phyloP scores from a whole-genome alignment of 208 protist species.

The Trypanosoma boissoni region DNA sequence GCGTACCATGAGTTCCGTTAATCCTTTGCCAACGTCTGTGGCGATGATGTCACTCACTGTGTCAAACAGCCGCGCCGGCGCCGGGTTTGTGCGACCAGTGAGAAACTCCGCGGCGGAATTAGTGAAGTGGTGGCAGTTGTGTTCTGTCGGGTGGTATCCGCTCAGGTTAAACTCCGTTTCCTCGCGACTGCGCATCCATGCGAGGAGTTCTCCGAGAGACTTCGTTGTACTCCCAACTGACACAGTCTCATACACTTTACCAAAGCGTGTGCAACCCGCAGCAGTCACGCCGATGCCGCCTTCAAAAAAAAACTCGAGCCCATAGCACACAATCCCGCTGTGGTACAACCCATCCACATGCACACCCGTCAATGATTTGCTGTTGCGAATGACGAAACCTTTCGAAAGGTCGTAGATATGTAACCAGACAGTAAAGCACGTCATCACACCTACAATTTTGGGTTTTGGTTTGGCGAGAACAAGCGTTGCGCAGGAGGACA shows the following conservation, averaged over 20 bases:
- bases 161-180: slow-evolving; percentile 37
- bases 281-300: slow-evolving; percentile 70
- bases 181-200: slow-evolving; percentile 42
- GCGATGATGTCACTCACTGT: slow-evolving; percentile 40
- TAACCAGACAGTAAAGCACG: slow-evolving; percentile 33
- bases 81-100: slow-evolving; percentile 21
- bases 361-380: slow-evolving; percentile 53
- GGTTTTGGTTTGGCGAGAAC: slow-evolving; percentile 15
- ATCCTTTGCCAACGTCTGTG: slow-evolving; percentile 40
- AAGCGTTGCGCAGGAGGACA: slow-evolving; percentile 8
- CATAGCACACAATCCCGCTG: slow-evolving; percentile 90
- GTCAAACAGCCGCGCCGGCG: slow-evolving; percentile 46
- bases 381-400: slow-evolving; percentile 68
- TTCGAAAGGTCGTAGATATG: slow-evolving; percentile 91
- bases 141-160: slow-evolving; percentile 83
- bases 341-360: slow-evolving; percentile 89
- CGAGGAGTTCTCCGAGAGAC: slow-evolving; percentile 45
- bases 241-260: slow-evolving; percentile 50
- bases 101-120: slow-evolving; percentile 66
- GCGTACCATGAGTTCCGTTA: slow-evolving; percentile 36
- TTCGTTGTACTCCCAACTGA: slow-evolving; percentile 48
- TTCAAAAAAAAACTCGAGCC: slow-evolving; percentile 93
- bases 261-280: slow-evolving; percentile 81
- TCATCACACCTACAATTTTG: slow-evolving; percentile 1
- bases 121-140: slow-evolving; percentile 94